Base-by-base conservation (phyloP, 192 early-diverging fungal species). In the Entomortierella parvispora region DNA sequence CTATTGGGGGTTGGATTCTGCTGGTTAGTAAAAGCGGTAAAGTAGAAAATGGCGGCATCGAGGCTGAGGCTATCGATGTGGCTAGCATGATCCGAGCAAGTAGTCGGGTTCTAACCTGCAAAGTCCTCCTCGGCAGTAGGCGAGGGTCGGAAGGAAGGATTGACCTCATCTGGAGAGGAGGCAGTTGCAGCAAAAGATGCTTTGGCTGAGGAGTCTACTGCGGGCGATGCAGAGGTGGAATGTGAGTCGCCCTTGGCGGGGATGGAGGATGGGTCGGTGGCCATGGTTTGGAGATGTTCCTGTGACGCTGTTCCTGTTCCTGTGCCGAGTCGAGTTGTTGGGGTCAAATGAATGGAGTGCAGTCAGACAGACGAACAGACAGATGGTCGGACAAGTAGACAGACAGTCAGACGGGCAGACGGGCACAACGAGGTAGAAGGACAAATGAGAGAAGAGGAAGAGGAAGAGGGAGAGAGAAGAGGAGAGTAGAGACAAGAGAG, bases 91-190 rank as follows among this genome's bases (percentile, higher is more conserved):
- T 10, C 18, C 42, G 2, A 20, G 14, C 4, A 22, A 57, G 20
- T 9, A 3, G 22, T 18, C 0, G 52, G 28, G 28, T 29, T 14
- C 22, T 68, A 68, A 77, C 74, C 74, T 51, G 28, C 61, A 63
- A 68, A 47, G 28, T 77, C 74, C 49, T 68, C 74, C n/a, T 68
- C 74, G 15, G 44, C 22, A 33, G 40, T 68, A 2, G 74, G 74
- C 1, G 60, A 34, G n/a, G 74, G 74, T 22, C 74, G 52, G 34
- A 77, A 77, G 34, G 62, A 53, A 46, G 74, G 74, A 25, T 77
- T 77, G 40, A 68, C 74, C 37, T 77, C 74, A 14, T 59, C 58
- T 12, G 58, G 58, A 9, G 58, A 31, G 8, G 58, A 42, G 42
- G 6, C 32, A 22, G n/a, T 46, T 22, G 58, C 23, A 26, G 22